These are phyloP conservation scores for Cystobasidium slooffiae DNA, from an alignment of 1,284 basidiomycete genomes.

Conservation along the genomic window DNA sequence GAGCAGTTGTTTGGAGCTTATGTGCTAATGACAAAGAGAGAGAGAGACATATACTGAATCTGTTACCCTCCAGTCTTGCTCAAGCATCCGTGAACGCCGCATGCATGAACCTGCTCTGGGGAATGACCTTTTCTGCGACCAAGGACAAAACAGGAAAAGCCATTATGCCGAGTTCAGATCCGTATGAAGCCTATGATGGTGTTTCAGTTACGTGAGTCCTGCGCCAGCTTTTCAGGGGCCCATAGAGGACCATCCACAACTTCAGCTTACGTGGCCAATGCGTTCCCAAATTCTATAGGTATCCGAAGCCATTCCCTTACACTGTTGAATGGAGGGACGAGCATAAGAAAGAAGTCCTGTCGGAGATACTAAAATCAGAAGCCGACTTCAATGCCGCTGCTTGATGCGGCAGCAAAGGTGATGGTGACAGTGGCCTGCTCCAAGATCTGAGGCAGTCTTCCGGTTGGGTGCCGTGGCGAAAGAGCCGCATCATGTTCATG, in stretches of 20 bases:
- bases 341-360: conserved; percentile 6
- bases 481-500: too few relatives aligned
- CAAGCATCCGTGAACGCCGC: conserved; percentile 8
- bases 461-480: too few relatives aligned
- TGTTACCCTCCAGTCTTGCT: neutral
- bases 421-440: too few relatives aligned
- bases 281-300: neutral
- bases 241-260: too few relatives aligned
- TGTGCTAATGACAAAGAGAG: too few relatives aligned
- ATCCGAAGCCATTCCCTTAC: conserved; percentile 19
- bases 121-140: neutral
- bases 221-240: too few relatives aligned
- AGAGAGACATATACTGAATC: neutral
- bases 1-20: neutral
- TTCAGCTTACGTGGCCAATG: too few relatives aligned
- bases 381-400: conserved; percentile 3
- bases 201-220: neutral
- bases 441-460: too few relatives aligned
- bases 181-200: conserved; percentile 2
- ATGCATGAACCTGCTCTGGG: conserved; percentile 13
- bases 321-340: conserved; percentile 1
- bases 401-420: neutral
- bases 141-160: neutral
- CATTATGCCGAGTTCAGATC: neutral
- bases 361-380: neutral